phyloP scores from a whole-genome alignment of 2,329 filamentous ascomycete genomes.

The Ophiostoma angusticollis region DNA sequence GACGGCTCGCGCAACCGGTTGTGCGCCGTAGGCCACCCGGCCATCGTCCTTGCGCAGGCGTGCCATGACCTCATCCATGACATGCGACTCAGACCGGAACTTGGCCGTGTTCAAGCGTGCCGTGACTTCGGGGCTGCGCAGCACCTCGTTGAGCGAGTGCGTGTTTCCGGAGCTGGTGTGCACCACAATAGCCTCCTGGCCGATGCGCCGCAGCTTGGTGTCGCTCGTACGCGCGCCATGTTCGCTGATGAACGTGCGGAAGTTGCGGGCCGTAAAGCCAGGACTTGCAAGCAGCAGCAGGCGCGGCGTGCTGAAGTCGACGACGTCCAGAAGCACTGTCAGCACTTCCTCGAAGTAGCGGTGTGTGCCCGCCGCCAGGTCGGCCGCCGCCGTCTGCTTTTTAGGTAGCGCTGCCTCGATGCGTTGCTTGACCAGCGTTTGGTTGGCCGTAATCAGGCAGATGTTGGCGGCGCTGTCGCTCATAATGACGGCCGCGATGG shows the following conservation, averaged over 20 bases:
- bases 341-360: conserved; percentile 70
- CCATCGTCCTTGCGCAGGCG: conserved; percentile 74
- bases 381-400: conserved; percentile 51
- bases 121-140: conserved; percentile 68
- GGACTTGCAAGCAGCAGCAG: conserved; percentile 79
- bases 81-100: conserved; percentile 67
- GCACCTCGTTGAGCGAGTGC: conserved; percentile 75
- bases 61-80: conserved; percentile 75
- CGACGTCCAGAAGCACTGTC: conserved; percentile 59
- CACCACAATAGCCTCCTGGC: conserved; percentile 56
- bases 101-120: conserved; percentile 73
- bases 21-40: conserved; percentile 78
- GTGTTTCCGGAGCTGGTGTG: conserved; percentile 78
- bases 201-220: conserved; percentile 53
- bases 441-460: conserved; percentile 68
- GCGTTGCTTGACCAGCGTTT: conserved; percentile 59
- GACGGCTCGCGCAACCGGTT: conserved; percentile 70
- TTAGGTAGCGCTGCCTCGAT: conserved; percentile 55
- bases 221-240: conserved; percentile 46
- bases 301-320: conserved; percentile 58
- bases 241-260: conserved; percentile 59
- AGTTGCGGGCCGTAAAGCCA: conserved; percentile 72
- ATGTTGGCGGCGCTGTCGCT: conserved; percentile 78
- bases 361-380: conserved; percentile 57
- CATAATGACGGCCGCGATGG: conserved; percentile 85